Conservation (phyloP, 345 rosid genomes). For the Gossypium stocksii region DNA sequence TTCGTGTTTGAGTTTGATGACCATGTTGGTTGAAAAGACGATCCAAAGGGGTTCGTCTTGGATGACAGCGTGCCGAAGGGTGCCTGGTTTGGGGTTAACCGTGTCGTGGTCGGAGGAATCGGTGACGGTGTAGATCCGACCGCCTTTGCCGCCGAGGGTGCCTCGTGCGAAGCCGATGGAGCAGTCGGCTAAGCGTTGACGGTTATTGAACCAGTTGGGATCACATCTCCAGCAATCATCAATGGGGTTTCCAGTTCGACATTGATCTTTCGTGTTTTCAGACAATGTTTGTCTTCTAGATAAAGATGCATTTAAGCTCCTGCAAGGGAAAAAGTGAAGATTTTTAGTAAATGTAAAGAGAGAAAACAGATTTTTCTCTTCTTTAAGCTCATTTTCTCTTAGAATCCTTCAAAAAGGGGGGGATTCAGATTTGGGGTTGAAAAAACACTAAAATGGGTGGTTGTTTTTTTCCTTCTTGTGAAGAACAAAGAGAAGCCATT, state of each 20-base stretch:
- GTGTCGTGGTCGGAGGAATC: slow-evolving; percentile 88
- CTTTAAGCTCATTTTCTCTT: neutral
- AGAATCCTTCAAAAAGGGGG: neutral
- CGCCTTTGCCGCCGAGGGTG: slow-evolving; percentile 74
- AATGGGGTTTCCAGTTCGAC: slow-evolving; percentile 72
- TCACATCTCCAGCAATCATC: slow-evolving; percentile 89
- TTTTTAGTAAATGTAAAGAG: neutral
- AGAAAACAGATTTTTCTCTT: neutral
- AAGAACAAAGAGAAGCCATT: neutral
- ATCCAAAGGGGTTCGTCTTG: slow-evolving; percentile 90
- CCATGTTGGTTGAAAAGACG: slow-evolving; percentile 61
- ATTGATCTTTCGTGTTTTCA: slow-evolving; percentile 28
- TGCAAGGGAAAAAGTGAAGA: slow-evolving; percentile 17
- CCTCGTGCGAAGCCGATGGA: slow-evolving; percentile 72
- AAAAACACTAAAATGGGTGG: neutral
- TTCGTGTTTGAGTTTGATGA: slow-evolving; percentile 70
- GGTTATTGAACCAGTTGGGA: slow-evolving; percentile 61
- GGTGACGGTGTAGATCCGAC: slow-evolving; percentile 78
- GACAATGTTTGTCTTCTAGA: slow-evolving; percentile 34
- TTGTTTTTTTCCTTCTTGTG: neutral
- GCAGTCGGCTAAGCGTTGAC: slow-evolving; percentile 73
- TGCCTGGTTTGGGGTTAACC: slow-evolving; percentile 77
- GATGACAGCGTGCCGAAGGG: slow-evolving; percentile 81
- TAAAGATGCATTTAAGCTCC: slow-evolving; percentile 42
- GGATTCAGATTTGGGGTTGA: neutral